Evolutionary conservation across 768 basidiomycete species (phyloP).

Genomic region (Astraeus odoratus): DNA sequence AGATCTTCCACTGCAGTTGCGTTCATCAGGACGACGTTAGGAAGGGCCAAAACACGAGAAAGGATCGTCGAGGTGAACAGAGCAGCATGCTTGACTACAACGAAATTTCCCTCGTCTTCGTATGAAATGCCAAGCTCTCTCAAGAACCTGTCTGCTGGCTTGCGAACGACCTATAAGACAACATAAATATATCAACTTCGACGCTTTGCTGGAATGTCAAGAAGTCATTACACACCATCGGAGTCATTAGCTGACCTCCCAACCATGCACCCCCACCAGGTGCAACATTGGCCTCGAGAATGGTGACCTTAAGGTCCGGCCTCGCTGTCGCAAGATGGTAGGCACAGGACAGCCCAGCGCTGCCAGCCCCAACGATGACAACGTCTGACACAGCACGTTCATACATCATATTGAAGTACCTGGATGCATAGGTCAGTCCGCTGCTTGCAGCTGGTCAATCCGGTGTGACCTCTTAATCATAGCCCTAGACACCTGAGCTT

Average conservation of each 20-base stretch:
- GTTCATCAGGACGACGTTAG: slow-evolving; percentile 71
- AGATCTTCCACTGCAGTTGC: slow-evolving; percentile 80
- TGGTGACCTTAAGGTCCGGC: slow-evolving; percentile 59
- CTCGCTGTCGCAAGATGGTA: slow-evolving; percentile 62
- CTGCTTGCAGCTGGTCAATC: background rate
- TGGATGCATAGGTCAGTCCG: slow-evolving; percentile 20
- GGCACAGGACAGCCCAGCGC: slow-evolving; percentile 64
- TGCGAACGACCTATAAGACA: slow-evolving; percentile 56
- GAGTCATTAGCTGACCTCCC: slow-evolving; percentile 72
- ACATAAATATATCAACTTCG: background rate
- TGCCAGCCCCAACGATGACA: slow-evolving; percentile 70
- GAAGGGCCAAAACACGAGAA: slow-evolving; percentile 60
- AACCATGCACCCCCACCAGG: slow-evolving; percentile 77
- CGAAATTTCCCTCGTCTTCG: slow-evolving; percentile 72
- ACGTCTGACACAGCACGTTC: slow-evolving; percentile 71
- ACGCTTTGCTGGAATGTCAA: background rate
- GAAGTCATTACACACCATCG: slow-evolving; percentile 46
- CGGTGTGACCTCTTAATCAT: slow-evolving; percentile 61
- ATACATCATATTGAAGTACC: slow-evolving; percentile 71
- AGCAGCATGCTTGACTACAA: slow-evolving; percentile 78
- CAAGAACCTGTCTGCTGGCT: slow-evolving; percentile 70
- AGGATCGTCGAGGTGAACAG: slow-evolving; percentile 75
- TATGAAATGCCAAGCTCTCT: slow-evolving; percentile 62
- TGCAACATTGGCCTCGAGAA: slow-evolving; percentile 74
- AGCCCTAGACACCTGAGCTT: slow-evolving; percentile 68